Conservation (phyloP, 345 rosid species). For the Linum trigynum region DNA sequence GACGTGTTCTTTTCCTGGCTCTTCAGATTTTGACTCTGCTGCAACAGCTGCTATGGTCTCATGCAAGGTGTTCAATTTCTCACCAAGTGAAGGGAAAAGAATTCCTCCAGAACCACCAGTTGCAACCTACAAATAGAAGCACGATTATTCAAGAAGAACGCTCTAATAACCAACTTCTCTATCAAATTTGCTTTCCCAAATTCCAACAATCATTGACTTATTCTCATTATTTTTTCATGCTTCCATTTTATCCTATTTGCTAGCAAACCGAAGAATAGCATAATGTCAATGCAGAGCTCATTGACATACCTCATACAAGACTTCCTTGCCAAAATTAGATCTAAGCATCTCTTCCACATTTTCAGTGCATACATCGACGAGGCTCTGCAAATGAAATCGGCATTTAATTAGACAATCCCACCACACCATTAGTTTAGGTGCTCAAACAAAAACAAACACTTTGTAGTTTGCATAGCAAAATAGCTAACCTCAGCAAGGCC, state of each 20-base stretch:
- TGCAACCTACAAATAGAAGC: constrained; percentile 41
- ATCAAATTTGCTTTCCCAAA: too few species aligned
- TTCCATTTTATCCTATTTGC: too few species aligned
- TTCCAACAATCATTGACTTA: too few species aligned
- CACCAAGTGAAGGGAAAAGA: constrained; percentile 46
- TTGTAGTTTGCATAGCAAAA: background rate
- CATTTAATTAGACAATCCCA: background rate
- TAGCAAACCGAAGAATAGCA: background rate
- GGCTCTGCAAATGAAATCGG: constrained; percentile 42
- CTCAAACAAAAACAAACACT: background rate
- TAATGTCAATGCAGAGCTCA: background rate
- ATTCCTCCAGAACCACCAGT: constrained; percentile 57
- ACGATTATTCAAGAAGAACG: background rate
- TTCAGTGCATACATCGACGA: constrained; percentile 56
- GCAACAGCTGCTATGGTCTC: constrained; percentile 60
- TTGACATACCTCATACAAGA: constrained; percentile 58
- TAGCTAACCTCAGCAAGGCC: constrained; percentile 87
- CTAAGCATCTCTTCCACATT: constrained; percentile 55
- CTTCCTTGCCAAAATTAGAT: constrained; percentile 72
- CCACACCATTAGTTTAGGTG: background rate
- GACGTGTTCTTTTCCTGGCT: constrained; percentile 46
- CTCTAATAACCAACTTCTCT: too few species aligned
- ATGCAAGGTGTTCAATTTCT: constrained; percentile 47
- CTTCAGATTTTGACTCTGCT: constrained; percentile 49
- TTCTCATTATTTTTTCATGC: too few species aligned